Evolutionary conservation across 371 early-diverging fungal species (phyloP), one percentile per base, ranked within the genome.

Genomic region (Gilbertella persicaria): DNA sequence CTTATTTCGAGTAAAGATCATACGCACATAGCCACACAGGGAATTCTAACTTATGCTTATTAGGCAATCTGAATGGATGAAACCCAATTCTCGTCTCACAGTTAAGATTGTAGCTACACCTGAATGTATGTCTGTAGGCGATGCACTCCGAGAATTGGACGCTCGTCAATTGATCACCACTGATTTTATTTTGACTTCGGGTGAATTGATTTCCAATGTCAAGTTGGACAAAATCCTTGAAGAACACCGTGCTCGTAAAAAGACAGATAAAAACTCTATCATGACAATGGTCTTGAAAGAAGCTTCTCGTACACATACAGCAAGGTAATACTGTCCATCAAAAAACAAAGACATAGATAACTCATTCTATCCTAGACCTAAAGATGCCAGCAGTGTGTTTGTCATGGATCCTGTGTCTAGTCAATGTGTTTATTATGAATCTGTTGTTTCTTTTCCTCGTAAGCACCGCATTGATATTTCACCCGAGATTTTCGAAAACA

Each of bases 261-360:
- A 86, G 50, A 74, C 71, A 14, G 96, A 98, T 60, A 89, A 89
- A 57, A 86, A 90, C 57, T 79, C 89, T 12, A 93, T 98, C 62
- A 96, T 98, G 97, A 96, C 97, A 10, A 92, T 98, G 94, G 79
- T 91, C 21, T 69, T 93, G 36, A 86, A 79, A 60, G 83, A 84
- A 66, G 84, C 85, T 3, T 66, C 85, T 21, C 69, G 74, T 10
- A 43, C 63, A 24, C 89, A 89, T 58, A 71, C 62, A n/a, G 61
- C 70, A 3, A 61, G 74, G 73, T 73, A 69, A 41, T n/a, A n/a
- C n/a, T n/a, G n/a, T n/a, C n/a, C n/a, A n/a, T n/a, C n/a, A n/a
- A n/a, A 19, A 45, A 19, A 17, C 21, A n/a, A 38, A 40, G 12
- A 52, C 26, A 28, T 9, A 17, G 13, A 25, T 9, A 10, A 13